Conservation (phyloP, 192 early-diverging fungal species). For the Umbelopsis sp. region DNA sequence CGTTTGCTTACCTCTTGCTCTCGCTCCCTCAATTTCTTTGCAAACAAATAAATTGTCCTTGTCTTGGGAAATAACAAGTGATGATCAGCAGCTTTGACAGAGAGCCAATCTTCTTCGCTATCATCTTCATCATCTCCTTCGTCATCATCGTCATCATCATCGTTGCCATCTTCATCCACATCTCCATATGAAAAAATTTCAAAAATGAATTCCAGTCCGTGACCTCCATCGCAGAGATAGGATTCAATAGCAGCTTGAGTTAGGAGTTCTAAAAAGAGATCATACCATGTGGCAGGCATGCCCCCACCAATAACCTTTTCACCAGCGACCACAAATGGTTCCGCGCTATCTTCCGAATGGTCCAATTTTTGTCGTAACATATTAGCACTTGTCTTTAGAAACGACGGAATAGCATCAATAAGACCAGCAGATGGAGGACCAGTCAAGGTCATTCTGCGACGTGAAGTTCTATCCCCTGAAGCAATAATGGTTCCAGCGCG, state of each 20-base stretch:
- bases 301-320: slow-evolving; percentile 46
- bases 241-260: slow-evolving; percentile 57
- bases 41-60: slow-evolving; percentile 37
- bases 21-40: slow-evolving; percentile 25
- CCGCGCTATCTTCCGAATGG: slow-evolving; percentile 11
- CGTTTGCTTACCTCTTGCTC: background rate
- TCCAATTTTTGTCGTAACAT: slow-evolving; percentile 40
- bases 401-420: slow-evolving; percentile 51
- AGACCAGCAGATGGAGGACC: slow-evolving; percentile 41
- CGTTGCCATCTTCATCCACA: slow-evolving; percentile 44
- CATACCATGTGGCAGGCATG: slow-evolving; percentile 51
- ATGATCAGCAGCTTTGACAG: slow-evolving; percentile 40
- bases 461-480: background rate
- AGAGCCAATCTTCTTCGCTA: slow-evolving; percentile 30
- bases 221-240: slow-evolving; percentile 50
- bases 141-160: background rate
- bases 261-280: slow-evolving; percentile 54
- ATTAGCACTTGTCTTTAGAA: slow-evolving; percentile 50
- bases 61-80: slow-evolving; percentile 36
- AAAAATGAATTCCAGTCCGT: slow-evolving; percentile 47
- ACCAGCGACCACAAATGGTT: slow-evolving; percentile 33
- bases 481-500: slow-evolving; percentile 1
- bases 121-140: slow-evolving; percentile 24
- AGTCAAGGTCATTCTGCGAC: background rate
- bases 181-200: slow-evolving; percentile 59